Evolutionary conservation across 2,329 filamentous ascomycete species (phyloP), one percentile per base, ranked within the genome.

Genomic region (Fusarium pseudograminearum): DNA sequence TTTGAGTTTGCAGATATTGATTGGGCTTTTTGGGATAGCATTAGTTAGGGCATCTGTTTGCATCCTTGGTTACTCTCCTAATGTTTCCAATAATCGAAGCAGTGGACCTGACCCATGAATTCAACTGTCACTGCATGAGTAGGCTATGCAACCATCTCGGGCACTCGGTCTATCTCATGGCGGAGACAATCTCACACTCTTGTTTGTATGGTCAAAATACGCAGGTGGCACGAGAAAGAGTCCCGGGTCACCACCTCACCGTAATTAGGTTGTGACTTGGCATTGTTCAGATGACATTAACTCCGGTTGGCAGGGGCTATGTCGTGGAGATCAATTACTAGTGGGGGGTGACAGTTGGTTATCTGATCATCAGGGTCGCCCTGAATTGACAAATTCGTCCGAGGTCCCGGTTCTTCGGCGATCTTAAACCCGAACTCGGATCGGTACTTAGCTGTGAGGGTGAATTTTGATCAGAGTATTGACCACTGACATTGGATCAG

Each of bases 1-100:
- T 67, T 58, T 16, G 52, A 67, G 52, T 67, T 67, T 40, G 38
- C 63, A 12, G 65, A 67, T 28, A 48, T 67, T 4, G 63, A 67
- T 5, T 67, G 63, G 65, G 38, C 63, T 1, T 67, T 67, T 18
- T 67, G 65, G 63, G 65, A 67, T 15, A 67, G 57, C 4, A 54
- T 67, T 7, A 31, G 34, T 30, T 67, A 31, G 44, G 7, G 3
- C 4, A 10, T 8, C 15, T 6, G 1, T 44, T 3, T 26, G 6
- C 41, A 12, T 18, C 9, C 12, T 22, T 40, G 7, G n/a, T 12
- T 12, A 11, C 15, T 15, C 5, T 4, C n/a, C 12, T 20, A 8
- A 26, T 11, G 6, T 8, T 15, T 12, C 12, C 4, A n/a, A 20
- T 12, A 30, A 22, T 31, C 7, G 26, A 31, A 11, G n/a, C 12